Base-by-base conservation (phyloP, 345 rosid species). In the Garcia nutans region DNA sequence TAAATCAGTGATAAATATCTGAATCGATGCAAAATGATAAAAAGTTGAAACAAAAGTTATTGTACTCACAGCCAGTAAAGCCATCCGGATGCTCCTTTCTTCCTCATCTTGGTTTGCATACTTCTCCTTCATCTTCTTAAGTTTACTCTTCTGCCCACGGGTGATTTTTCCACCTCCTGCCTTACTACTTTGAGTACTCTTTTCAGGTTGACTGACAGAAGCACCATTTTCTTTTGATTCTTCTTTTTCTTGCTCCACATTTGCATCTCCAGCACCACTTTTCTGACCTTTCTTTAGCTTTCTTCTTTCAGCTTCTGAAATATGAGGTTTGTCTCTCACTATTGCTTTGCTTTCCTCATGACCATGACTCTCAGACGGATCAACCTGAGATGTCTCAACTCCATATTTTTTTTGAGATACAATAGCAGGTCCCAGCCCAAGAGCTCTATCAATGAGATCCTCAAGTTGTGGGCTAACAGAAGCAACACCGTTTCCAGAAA, bases 101-200 rank as follows among this genome's bases (percentile, higher is more conserved):
- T 96, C 98, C 85, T 96, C 99, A 55, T 96, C 99, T 83, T 96
- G 99, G 84, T 92, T 84, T 31, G 93, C 97, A 81, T 93, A 96
- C 83, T 93, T 96, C 87, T 93, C 98, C 90, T 96, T 93, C 86
- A 93, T 96, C 88, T 93, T 96, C 89, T 93, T 96, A 59, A 90
- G 92, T 80, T 93, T 96, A 52, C 97, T 85, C 79, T 74, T 90
- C 86, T 92, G 96, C 75, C 99, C 97, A 79, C 99, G 98, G 78
- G 83, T 88, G 70, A 89, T 31, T 84, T 92, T 96, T 71, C 88
- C 95, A 74, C 82, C 85, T 26, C 83, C 88, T 57, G 86, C 86
- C 78, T 87, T 93, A 76, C 67, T 82, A 49, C 70, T 84, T 69
- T 86, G 85, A 57, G 47, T 72, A 80, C 73, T 81, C 72, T 74